phyloP scores from a whole-genome alignment of 805 yeast species.

The Starmerella stigmatis region DNA sequence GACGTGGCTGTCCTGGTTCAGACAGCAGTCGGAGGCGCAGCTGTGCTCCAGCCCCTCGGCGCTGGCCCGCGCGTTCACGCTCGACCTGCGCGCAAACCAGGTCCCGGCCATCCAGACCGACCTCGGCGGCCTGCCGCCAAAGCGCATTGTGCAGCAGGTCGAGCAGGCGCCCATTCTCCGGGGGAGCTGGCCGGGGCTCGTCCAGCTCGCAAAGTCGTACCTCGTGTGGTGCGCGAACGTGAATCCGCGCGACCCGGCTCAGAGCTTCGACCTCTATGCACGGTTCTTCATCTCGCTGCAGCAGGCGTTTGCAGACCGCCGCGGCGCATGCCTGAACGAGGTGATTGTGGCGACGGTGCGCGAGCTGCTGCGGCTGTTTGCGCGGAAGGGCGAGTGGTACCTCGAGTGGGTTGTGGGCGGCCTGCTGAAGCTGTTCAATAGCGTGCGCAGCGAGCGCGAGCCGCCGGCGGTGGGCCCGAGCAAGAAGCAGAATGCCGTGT shows the following conservation, averaged over 20 bases:
- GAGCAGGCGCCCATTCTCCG: slow-evolving; percentile 28
- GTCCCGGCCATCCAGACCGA: slow-evolving; percentile 34
- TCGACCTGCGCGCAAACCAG: slow-evolving; percentile 30
- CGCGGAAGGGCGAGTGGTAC: slow-evolving; percentile 8
- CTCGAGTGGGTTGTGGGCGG: slow-evolving; percentile 42
- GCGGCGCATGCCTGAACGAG: slow-evolving; percentile 27
- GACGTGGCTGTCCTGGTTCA: slow-evolving; percentile 14
- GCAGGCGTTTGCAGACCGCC: slow-evolving; percentile 29
- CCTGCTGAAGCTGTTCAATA: slow-evolving; percentile 49
- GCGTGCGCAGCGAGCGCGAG: slow-evolving; percentile 41
- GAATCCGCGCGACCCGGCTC: slow-evolving; percentile 42
- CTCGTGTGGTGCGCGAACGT: slow-evolving; percentile 40
- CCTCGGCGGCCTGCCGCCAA: slow-evolving; percentile 20
- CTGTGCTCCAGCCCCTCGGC: slow-evolving; percentile 10
- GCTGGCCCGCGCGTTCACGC: slow-evolving; percentile 23
- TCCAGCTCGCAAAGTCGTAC: slow-evolving; percentile 40
- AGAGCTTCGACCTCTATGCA: slow-evolving; percentile 44
- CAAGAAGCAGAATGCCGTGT: slow-evolving; percentile 43
- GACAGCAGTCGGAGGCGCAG: slow-evolving; percentile 5
- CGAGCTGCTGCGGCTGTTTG: slow-evolving; percentile 10
- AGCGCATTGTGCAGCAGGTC: slow-evolving; percentile 24
- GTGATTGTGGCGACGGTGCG: slow-evolving; percentile 11
- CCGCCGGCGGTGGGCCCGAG: slow-evolving; percentile 24
- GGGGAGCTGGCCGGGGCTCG: slow-evolving; percentile 39
- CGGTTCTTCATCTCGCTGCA: slow-evolving; percentile 37